phyloP scores from a whole-genome alignment of 306 rosid species.

The Cyamopsis tetragonoloba region DNA sequence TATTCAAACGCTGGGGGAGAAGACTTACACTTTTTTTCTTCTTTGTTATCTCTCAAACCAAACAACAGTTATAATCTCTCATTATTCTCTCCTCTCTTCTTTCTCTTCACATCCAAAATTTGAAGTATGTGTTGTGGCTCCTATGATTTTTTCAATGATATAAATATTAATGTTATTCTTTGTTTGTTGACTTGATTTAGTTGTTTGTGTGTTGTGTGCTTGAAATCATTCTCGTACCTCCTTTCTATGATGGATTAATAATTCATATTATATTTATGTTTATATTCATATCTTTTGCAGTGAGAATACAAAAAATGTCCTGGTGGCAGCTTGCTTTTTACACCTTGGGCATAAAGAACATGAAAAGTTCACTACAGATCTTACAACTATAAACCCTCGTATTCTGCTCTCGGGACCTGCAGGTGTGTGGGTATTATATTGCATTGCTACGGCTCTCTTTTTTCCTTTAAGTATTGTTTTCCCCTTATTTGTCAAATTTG shows the following conservation, averaged over 20 bases:
- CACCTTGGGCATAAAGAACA: conserved; percentile 81
- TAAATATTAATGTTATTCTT: not conserved
- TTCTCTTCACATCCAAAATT: no score
- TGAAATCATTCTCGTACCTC: conserved; percentile 9
- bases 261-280: conserved; percentile 9
- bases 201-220: conserved; percentile 11
- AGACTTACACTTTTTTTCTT: no score
- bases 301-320: conserved; percentile 82
- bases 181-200: not conserved
- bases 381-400: conserved; percentile 80
- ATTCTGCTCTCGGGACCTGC: conserved; percentile 90
- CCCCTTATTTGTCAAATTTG: conserved; percentile 19
- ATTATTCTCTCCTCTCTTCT: no score
- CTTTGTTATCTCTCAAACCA: no score
- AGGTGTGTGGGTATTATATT: conserved; percentile 43
- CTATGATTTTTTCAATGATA: not conserved
- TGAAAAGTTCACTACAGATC: conserved; percentile 70
- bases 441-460: not conserved
- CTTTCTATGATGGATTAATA: conserved; percentile 4
- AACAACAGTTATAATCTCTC: no score
- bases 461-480: not conserved
- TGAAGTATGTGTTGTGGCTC: not conserved
- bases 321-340: conserved; percentile 80
- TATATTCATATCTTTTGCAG: conserved; percentile 42
- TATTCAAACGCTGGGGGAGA: no score